phyloP scores from a whole-genome alignment of 306 rosid genomes.

The Castanospermum australe region DNA sequence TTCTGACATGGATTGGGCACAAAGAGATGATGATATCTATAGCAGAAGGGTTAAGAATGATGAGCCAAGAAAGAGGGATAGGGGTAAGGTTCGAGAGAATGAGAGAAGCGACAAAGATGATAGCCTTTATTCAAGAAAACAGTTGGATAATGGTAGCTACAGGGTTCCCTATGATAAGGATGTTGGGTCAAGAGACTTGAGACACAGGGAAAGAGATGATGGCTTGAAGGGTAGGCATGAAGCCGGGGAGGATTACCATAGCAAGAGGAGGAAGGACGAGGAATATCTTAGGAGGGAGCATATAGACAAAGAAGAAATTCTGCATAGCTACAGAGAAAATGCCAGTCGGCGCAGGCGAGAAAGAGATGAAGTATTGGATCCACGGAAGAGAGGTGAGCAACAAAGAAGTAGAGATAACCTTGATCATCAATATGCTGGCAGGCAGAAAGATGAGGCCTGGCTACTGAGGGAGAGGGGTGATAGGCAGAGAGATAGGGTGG shows the following conservation, averaged over 20 bases:
- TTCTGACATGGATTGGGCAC: constrained; percentile 70
- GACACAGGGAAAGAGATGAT: constrained; percentile 86
- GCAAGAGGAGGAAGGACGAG: constrained; percentile 89
- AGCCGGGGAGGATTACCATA: constrained; percentile 69
- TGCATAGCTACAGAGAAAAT: constrained; percentile 72
- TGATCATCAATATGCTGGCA: constrained; percentile 69
- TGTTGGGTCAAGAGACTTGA: constrained; percentile 65
- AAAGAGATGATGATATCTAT: constrained; percentile 81
- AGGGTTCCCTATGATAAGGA: constrained; percentile 83
- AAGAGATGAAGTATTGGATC: constrained; percentile 80
- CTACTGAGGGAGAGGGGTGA: constrained; percentile 75
- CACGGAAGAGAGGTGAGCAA: constrained; percentile 70
- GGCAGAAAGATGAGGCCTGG: constrained; percentile 86
- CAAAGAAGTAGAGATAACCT: constrained; percentile 68
- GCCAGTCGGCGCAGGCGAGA: constrained; percentile 66
- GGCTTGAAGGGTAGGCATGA: constrained; percentile 76
- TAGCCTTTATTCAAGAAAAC: constrained; percentile 56
- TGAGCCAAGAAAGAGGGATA: constrained; percentile 87
- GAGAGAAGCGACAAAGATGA: constrained; percentile 82
- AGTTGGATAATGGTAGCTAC: constrained; percentile 82
- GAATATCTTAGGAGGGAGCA: constrained; percentile 79
- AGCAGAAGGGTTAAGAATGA: constrained; percentile 70
- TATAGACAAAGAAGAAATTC: constrained; percentile 69
- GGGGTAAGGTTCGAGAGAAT: constrained; percentile 72
- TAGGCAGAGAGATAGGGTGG: constrained; percentile 84